A percentile compares a stretch with the other conserved stretches of the same genome.
Evolutionary conservation across 495 filamentous ascomycete genomes (phyloP).

Genomic region (Penicillium psychrofluorescens): DNA sequence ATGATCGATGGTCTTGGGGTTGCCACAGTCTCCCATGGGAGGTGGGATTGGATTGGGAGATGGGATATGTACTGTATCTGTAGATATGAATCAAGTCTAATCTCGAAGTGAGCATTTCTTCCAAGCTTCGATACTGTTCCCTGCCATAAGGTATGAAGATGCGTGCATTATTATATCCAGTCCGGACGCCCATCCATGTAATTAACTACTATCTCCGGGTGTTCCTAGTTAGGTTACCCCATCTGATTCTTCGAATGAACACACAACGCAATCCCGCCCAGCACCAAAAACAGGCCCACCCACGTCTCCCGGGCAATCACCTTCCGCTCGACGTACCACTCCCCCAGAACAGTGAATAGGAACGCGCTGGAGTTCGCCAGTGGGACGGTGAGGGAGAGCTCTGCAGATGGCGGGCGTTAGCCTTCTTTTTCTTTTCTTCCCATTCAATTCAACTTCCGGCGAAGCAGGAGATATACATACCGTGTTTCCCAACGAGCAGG

Average conservation of each 20-base stretch:
- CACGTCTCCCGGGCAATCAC: constrained; percentile 82
- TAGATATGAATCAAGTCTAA: constrained; percentile 7
- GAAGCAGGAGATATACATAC: constrained; percentile 40
- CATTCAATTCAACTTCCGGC: no score
- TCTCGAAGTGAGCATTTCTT: no score
- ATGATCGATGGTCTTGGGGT: constrained; percentile 2
- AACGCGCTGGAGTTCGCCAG: constrained; percentile 93
- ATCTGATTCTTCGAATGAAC: constrained; percentile 52
- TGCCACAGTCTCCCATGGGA: not conserved
- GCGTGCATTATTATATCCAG: no score
- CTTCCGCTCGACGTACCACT: constrained; percentile 92
- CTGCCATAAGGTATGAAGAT: no score
- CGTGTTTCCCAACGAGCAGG: constrained; percentile 83
- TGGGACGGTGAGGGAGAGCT: constrained; percentile 87
- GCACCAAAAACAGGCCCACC: constrained; percentile 76
- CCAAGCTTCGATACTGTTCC: no score
- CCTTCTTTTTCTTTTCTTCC: not conserved
- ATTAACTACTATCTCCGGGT: no score
- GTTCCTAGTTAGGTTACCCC: not conserved
- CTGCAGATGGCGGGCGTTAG: constrained; percentile 30
- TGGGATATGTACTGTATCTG: constrained; percentile 8
- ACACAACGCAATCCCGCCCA: constrained; percentile 81
- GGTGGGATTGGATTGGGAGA: not conserved
- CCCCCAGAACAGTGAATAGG: constrained; percentile 87
- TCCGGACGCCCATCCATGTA: no score